Conservation (phyloP, 2,329 filamentous ascomycete species). For the Cordyceps javanica region DNA sequence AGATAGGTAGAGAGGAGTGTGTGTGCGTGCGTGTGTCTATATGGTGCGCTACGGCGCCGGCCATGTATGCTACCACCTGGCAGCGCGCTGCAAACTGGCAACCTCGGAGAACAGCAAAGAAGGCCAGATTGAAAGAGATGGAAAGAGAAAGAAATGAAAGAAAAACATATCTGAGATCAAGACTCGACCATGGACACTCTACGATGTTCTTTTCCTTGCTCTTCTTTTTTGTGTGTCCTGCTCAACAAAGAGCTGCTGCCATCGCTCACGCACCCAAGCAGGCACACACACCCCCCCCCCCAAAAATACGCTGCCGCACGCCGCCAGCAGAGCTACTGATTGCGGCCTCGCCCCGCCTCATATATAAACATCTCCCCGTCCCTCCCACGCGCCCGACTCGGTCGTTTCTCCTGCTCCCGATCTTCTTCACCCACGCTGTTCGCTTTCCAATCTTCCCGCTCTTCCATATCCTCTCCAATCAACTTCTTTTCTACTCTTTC, state of each 20-base stretch:
- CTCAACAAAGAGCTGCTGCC: not conserved
- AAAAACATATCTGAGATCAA: no score
- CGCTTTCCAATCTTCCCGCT: slow-evolving; percentile 15
- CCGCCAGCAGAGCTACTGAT: slow-evolving; percentile 38
- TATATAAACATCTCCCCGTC: slow-evolving; percentile 53
- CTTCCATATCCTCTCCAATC: slow-evolving; percentile 16
- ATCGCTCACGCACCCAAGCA: not conserved
- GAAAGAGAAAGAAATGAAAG: not conserved
- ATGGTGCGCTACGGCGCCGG: no score
- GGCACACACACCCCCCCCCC: not conserved
- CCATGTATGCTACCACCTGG: not conserved
- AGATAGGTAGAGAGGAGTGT: no score
- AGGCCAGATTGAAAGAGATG: not conserved
- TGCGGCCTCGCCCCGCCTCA: slow-evolving; percentile 49
- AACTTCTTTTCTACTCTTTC: slow-evolving; percentile 13
- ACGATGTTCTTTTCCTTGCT: no score
- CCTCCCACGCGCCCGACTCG: slow-evolving; percentile 48
- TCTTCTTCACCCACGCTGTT: slow-evolving; percentile 19
- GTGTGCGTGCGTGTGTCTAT: no score
- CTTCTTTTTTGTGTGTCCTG: not conserved
- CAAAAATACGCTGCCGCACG: not conserved
- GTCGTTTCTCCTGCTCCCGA: slow-evolving; percentile 35
- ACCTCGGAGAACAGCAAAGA: not conserved
- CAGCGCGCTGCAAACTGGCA: not conserved
- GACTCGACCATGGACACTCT: no score